Evolutionary conservation across 1,139 yeast genomes (phyloP).

Genomic region (Pichia terricola): DNA sequence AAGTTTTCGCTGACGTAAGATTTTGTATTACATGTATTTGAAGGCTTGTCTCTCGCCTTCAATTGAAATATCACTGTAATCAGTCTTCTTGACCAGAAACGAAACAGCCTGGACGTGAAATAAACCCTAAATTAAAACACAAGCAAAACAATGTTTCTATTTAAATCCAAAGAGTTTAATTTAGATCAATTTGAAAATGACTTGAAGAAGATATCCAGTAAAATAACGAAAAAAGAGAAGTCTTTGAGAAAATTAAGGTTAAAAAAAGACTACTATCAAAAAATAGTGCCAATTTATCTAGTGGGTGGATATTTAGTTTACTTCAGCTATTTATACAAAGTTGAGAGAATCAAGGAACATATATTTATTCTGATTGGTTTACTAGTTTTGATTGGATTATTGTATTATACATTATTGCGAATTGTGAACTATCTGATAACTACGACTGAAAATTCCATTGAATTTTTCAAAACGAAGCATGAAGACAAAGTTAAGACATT

Average conservation of each 20-base stretch:
- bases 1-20: no score
- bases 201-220: constrained; percentile 33
- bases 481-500: constrained; percentile 59
- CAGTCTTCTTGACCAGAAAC: no score
- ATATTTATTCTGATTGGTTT: constrained; percentile 18
- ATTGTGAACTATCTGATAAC: constrained; percentile 24
- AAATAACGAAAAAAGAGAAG: constrained; percentile 31
- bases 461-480: constrained; percentile 41
- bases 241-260: constrained; percentile 23
- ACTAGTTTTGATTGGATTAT: constrained; percentile 27
- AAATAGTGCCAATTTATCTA: constrained; percentile 23
- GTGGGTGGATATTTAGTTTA: constrained; percentile 28
- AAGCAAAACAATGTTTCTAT: no score
- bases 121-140: no score
- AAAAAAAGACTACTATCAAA: constrained; percentile 19
- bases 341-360: constrained; percentile 6
- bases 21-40: no score
- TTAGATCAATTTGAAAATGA: constrained; percentile 44
- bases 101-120: no score
- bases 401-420: constrained; percentile 22
- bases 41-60: no score
- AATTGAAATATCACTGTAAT: no score
- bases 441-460: constrained; percentile 23
- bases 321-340: constrained; percentile 21
- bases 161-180: constrained; percentile 32